Conservation (phyloP, 169 alveolate genomes). For the Babesia ovis region DNA sequence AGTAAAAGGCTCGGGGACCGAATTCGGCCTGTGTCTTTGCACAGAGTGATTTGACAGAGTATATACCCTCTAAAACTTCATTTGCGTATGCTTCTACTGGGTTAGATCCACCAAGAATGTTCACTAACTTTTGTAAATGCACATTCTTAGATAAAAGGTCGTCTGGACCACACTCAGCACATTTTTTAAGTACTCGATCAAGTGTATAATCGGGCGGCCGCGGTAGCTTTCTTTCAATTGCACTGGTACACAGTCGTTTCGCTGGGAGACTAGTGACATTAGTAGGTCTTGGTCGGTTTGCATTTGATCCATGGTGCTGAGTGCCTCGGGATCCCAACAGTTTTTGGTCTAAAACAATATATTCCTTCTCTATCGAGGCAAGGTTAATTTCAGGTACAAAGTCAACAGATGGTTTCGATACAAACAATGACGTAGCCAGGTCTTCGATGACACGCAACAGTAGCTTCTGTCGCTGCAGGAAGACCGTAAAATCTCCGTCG, state of each 20-base stretch:
- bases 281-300: background rate
- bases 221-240: background rate
- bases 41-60: conserved; percentile 14
- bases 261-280: background rate
- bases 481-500: conserved; percentile 22
- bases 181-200: conserved; percentile 21
- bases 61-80: conserved; percentile 24
- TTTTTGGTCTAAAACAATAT: conserved; percentile 19
- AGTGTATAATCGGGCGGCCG: conserved; percentile 17
- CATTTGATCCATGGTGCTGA: background rate
- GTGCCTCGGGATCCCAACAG: conserved; percentile 18
- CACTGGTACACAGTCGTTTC: conserved; percentile 6
- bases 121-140: conserved; percentile 29
- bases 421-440: conserved; percentile 21
- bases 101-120: conserved; percentile 28
- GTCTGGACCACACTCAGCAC: conserved; percentile 32
- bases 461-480: conserved; percentile 28
- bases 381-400: conserved; percentile 17
- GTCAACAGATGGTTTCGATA: conserved; percentile 36
- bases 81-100: conserved; percentile 30
- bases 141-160: conserved; percentile 4
- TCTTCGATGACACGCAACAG: conserved; percentile 31
- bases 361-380: conserved; percentile 24
- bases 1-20: conserved; percentile 20
- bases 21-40: conserved; percentile 28